Percentiles rank a stretch among this genome's conserved stretches.
These are phyloP conservation scores for Lactarius sp. DNA, from an alignment of 768 basidiomycete species.

Conservation along the genomic window DNA sequence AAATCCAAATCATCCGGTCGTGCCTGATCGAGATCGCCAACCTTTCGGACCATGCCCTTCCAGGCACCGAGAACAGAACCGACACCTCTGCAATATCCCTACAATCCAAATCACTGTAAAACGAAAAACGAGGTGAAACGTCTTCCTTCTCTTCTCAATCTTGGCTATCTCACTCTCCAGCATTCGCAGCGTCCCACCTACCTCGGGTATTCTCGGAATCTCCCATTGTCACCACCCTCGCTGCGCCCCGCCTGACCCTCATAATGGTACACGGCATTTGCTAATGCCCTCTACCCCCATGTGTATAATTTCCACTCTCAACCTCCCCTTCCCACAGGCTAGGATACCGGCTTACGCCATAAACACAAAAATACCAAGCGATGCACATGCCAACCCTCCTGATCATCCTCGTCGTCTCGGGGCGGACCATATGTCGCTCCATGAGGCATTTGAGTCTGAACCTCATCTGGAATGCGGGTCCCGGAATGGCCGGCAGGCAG, in stretches of 20 bases:
- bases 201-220: neutral
- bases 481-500: neutral
- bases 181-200: neutral
- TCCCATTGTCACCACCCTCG: neutral
- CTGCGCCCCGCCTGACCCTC: neutral
- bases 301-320: conserved; percentile 3
- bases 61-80: conserved; percentile 20
- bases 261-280: neutral
- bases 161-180: neutral
- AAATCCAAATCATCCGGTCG: neutral
- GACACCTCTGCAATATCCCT: neutral
- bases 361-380: neutral
- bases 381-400: neutral
- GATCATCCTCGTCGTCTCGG: neutral
- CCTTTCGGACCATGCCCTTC: neutral
- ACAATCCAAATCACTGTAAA: neutral
- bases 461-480: neutral
- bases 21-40: conserved; percentile 21
- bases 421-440: neutral
- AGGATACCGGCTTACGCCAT: conserved; percentile 9
- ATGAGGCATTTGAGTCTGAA: neutral
- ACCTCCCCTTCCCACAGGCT: neutral
- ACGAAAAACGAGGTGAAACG: neutral
- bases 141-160: neutral
- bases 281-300: conserved; percentile 14